These are phyloP conservation scores for Solanum etuberosum DNA, from an alignment of 257 asterid species.

Conservation along the genomic window DNA sequence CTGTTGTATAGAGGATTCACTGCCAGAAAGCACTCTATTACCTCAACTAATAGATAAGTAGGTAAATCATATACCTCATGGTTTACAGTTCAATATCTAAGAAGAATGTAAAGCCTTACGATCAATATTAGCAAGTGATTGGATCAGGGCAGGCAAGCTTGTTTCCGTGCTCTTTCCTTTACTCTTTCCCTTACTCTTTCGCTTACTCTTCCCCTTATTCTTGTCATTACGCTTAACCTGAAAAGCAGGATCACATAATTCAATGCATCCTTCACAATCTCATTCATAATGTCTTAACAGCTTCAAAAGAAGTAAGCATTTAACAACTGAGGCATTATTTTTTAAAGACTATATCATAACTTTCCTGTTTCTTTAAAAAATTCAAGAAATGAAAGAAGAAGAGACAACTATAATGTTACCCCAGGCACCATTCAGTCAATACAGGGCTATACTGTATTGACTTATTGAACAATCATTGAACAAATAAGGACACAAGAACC, in stretches of 20 bases:
- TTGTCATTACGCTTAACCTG: constrained; percentile 19
- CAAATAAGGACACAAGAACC: background rate
- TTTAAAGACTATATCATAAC: background rate
- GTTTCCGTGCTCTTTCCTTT: background rate
- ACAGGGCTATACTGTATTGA: background rate
- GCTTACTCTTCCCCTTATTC: constrained; percentile 40
- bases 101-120: background rate
- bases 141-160: background rate
- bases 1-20: background rate
- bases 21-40: background rate
- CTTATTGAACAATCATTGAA: background rate
- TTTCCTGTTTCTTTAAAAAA: background rate
- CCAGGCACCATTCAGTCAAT: background rate
- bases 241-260: constrained; percentile 7
- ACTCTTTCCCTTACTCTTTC: constrained; percentile 42
- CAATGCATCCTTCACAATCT: background rate
- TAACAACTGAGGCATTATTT: background rate
- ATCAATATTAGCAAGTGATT: constrained; percentile 24
- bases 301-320: background rate
- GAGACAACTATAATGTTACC: background rate
- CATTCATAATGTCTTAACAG: background rate
- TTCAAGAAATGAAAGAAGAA: background rate
- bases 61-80: constrained; percentile 13
- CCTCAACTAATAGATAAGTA: background rate
- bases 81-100: constrained; percentile 7